Base-by-base conservation (phyloP, 1,139 yeast species). In the Candida tropicalis region DNA sequence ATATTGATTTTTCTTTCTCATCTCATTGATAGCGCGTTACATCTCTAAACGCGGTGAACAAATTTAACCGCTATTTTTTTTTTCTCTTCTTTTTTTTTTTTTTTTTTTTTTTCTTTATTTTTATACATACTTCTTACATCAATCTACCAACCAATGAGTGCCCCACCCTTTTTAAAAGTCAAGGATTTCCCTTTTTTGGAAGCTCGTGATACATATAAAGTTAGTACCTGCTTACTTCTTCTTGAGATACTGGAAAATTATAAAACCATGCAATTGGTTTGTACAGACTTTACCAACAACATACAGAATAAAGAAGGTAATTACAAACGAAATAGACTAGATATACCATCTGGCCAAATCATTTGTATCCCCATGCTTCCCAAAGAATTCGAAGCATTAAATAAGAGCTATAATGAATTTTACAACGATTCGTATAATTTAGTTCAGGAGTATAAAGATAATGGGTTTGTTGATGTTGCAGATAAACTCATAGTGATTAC, bases 401-500 rank as follows among this genome's bases (percentile, higher is more conserved):
- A 24, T 15, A 7, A 23, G 5, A 35, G 29, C 13, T 24, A 24
- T 11, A 7, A 13, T 7, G 32, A 25, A n/a, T 8, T 18, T 3
- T 25, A 23, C 16, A 13, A 20, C 3, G 25, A 26, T 12, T 6
- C 17, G 2, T 26, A 8, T 3, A 12, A 35, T 18, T 25, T 35
- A 7, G 3, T n/a, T 7, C 17, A 35, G 7, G 8, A 17, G 10
- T 26, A 5, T 20, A n/a, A 17, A 3, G 10, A 12, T 11, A 4
- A 15, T 11, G 27, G 18, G 3, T 17, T n/a, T 13, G n/a, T 23
- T 11, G 29, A 32, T 10, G 38, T 45, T 18, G 29, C 40, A 28
- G 37, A 38, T 11, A 46, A 36, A 28, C 15, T 46, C 6, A 25
- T 49, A 15, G 35, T 49, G 1, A 17, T 49, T 6, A 17, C 20